Conservation (phyloP, 129 eudicot species). For the Centaurea solstitialis region DNA sequence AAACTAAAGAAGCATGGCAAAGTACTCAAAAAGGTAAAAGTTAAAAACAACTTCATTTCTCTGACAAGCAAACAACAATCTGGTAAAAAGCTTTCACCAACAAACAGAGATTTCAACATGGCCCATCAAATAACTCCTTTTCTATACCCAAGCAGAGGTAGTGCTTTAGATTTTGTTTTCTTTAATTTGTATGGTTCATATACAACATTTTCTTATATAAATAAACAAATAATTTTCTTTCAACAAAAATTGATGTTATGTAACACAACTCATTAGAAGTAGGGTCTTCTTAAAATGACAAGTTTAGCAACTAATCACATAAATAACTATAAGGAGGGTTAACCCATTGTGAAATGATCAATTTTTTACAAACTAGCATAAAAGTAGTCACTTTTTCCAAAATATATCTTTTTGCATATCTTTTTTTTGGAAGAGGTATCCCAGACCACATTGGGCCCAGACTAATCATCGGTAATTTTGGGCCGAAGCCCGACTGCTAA, state of each 20-base stretch:
- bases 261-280: not conserved
- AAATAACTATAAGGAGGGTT: not conserved
- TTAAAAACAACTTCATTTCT: conserved; percentile 22
- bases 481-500: too few relatives aligned
- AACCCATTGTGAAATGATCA: not conserved
- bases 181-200: not conserved
- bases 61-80: conserved; percentile 57
- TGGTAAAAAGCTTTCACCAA: conserved; percentile 39
- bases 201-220: not conserved
- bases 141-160: not conserved
- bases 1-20: conserved; percentile 20
- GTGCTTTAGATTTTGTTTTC: not conserved
- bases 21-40: conserved; percentile 36
- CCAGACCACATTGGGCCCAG: too few relatives aligned
- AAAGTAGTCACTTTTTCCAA: too few relatives aligned
- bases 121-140: conserved; percentile 37
- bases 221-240: not conserved
- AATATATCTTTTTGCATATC: too few relatives aligned
- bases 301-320: not conserved
- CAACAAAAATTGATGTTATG: not conserved
- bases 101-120: conserved; percentile 34
- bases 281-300: not conserved
- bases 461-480: too few relatives aligned
- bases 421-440: too few relatives aligned
- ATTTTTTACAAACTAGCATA: not conserved